Percentiles rank a stretch among this genome's conserved stretches.
These are phyloP conservation scores for Tolypocladium endophyticum DNA, from an alignment of 2,329 filamentous ascomycete species.

Conservation along the genomic window DNA sequence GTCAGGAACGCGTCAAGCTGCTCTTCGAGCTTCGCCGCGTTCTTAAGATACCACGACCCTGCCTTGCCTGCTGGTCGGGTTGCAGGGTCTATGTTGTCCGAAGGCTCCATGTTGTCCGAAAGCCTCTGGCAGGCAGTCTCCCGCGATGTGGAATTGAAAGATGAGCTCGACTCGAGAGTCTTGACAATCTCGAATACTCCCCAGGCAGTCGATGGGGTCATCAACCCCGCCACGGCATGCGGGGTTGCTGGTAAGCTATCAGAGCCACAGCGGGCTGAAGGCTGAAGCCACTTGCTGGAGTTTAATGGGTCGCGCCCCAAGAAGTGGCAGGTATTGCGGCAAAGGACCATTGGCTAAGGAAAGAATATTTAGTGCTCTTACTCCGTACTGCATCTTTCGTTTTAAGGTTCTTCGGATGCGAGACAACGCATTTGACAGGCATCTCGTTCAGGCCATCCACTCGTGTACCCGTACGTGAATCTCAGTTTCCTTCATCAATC, in stretches of 20 bases:
- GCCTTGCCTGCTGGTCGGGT: conserved; percentile 57
- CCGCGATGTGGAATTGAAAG: not conserved
- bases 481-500: not conserved
- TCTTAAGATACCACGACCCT: conserved; percentile 73
- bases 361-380: too few relatives aligned
- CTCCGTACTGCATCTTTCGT: too few relatives aligned
- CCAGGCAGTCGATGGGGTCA: not conserved
- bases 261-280: not conserved
- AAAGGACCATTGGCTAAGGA: too few relatives aligned
- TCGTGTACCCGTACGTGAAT: not conserved
- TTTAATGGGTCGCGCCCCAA: not conserved
- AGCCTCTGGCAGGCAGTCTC: not conserved
- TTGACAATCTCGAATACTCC: too few relatives aligned
- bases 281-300: not conserved
- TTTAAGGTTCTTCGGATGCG: too few relatives aligned
- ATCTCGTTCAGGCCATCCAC: too few relatives aligned
- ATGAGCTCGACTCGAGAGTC: not conserved
- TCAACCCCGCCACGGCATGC: conserved; percentile 5
- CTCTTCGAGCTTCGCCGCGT: conserved; percentile 44
- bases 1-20: conserved; percentile 70
- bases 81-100: too few relatives aligned
- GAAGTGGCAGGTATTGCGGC: not conserved
- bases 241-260: conserved; percentile 2
- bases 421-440: too few relatives aligned
- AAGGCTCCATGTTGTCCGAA: not conserved